These are phyloP conservation scores for Tulasnella sp. DNA, from an alignment of 768 basidiomycete species.

Conservation along the genomic window DNA sequence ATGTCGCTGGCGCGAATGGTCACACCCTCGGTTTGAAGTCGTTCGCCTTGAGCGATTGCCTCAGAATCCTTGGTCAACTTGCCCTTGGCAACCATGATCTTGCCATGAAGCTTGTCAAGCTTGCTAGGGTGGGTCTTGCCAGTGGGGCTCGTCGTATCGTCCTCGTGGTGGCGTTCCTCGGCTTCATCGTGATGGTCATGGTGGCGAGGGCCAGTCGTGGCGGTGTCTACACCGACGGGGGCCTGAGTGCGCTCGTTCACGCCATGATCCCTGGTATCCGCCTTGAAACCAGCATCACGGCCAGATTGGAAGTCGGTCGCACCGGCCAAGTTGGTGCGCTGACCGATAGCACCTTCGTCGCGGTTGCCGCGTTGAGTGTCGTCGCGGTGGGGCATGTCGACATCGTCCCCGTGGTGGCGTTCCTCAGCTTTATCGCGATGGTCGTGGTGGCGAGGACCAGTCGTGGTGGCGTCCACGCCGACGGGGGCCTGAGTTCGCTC, in stretches of 20 bases:
- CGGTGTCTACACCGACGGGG: background rate
- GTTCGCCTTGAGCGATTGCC: too few species aligned
- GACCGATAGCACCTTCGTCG: background rate
- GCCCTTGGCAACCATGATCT: too few species aligned
- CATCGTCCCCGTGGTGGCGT: too few species aligned
- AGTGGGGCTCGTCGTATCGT: too few species aligned
- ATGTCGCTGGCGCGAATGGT: too few species aligned
- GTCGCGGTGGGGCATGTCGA: too few species aligned
- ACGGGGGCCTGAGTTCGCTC: background rate
- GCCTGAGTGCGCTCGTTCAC: background rate
- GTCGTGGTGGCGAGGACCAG: background rate
- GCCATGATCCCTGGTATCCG: too few species aligned
- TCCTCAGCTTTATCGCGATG: background rate
- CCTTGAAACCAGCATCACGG: background rate
- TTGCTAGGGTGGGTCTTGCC: too few species aligned
- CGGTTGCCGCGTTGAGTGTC: background rate
- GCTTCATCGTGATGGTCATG: background rate
- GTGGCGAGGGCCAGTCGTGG: background rate
- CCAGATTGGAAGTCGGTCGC: background rate
- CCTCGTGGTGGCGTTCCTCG: too few species aligned
- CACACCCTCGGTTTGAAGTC: too few species aligned
- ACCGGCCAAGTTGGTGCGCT: background rate
- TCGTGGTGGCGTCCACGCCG: background rate
- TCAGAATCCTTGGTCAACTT: too few species aligned
- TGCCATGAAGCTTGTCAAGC: too few species aligned